phyloP scores from a whole-genome alignment of 495 filamentous ascomycete species.

The Patellaria atrata region DNA sequence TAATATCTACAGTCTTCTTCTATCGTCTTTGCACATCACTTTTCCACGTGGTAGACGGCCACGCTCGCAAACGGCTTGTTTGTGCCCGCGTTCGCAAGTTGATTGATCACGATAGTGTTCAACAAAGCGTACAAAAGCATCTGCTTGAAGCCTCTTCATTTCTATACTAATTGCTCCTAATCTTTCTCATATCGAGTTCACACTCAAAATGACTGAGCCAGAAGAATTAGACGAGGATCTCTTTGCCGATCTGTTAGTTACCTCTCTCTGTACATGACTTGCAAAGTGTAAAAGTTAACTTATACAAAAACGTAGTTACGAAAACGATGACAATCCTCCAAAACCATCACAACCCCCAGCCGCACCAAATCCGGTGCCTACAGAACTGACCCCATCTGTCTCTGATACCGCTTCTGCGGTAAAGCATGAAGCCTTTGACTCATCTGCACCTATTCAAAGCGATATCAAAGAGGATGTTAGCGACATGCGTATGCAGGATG shows the following conservation, averaged over 20 bases:
- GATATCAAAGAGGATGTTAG: constrained; percentile 2
- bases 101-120: constrained; percentile 1
- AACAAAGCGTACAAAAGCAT: neutral
- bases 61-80: neutral
- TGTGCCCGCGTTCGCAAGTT: constrained; percentile 3
- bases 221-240: constrained; percentile 95
- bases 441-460: too few species aligned
- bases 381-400: neutral
- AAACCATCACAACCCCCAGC: constrained; percentile 20
- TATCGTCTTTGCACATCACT: neutral
- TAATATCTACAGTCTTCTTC: too few species aligned
- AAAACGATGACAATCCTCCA: constrained; percentile 55
- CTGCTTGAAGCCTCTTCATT: constrained; percentile 1
- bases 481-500: constrained; percentile 30
- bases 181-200: neutral
- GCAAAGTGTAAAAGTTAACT: neutral
- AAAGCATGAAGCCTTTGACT: neutral
- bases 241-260: constrained; percentile 91
- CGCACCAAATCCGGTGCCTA: constrained; percentile 1
- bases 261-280: constrained; percentile 1
- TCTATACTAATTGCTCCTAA: constrained; percentile 2
- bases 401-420: neutral
- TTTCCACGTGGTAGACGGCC: neutral
- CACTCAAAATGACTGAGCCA: constrained; percentile 57
- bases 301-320: constrained; percentile 45